These are phyloP conservation scores for Peronospora belbahrii DNA, from an alignment of 352 stramenopile genomes.

Conservation along the genomic window DNA sequence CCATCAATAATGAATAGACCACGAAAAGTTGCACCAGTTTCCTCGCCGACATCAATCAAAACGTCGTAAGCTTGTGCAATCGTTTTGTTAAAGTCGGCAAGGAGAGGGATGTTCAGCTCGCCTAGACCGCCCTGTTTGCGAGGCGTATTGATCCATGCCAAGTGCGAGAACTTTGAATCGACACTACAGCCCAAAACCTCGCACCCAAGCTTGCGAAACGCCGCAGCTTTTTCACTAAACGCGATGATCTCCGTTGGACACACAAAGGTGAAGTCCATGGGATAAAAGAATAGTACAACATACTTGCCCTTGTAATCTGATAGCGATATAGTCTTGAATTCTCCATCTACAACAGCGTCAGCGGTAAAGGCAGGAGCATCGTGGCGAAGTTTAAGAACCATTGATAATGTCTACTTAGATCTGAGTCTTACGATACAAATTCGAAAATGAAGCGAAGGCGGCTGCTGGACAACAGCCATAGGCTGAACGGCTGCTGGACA, in stretches of 20 bases:
- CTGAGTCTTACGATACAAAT: conserved; percentile 8
- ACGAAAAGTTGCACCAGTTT: conserved; percentile 64
- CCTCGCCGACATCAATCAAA: conserved; percentile 49
- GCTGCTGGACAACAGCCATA: conserved; percentile 3
- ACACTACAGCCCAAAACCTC: conserved; percentile 72
- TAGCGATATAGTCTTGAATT: conserved; percentile 79
- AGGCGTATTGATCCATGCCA: conserved; percentile 84
- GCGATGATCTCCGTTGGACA: conserved; percentile 87
- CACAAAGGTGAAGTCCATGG: conserved; percentile 88
- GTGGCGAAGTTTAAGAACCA: conserved; percentile 57
- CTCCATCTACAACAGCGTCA: conserved; percentile 65
- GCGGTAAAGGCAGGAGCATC: conserved; percentile 64
- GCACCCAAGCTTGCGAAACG: conserved; percentile 64
- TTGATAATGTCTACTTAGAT: conserved; percentile 5
- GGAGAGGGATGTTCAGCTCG: conserved; percentile 86
- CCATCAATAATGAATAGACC: conserved; percentile 89
- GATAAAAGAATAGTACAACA: conserved; percentile 90
- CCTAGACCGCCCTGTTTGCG: conserved; percentile 85
- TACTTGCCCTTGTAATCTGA: conserved; percentile 85
- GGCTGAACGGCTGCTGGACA: too few species aligned
- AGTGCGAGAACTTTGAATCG: conserved; percentile 84
- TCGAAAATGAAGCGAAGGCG: conserved; percentile 1
- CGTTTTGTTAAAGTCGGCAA: conserved; percentile 84
- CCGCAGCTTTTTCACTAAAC: conserved; percentile 66
- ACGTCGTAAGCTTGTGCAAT: conserved; percentile 75